These are phyloP conservation scores for Sporobolus alterniflorus DNA, from an alignment of 202 grass and related monocot species.

Conservation along the genomic window DNA sequence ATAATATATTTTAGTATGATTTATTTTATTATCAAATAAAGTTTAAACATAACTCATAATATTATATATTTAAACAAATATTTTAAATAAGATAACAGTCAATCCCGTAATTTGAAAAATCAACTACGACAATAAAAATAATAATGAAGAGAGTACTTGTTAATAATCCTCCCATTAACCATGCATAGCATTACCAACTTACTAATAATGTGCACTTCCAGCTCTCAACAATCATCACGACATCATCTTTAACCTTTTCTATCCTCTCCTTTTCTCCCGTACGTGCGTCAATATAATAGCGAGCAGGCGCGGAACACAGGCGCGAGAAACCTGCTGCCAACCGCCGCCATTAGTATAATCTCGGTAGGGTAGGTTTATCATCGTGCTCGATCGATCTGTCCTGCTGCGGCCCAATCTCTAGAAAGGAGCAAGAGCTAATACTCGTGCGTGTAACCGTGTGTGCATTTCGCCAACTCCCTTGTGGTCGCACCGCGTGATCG, in stretches of 20 bases:
- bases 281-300: constrained; percentile 1
- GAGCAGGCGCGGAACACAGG: constrained; percentile 39
- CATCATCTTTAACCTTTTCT: not conserved
- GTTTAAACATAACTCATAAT: no score
- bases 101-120: no score
- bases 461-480: constrained; percentile 34
- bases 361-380: constrained; percentile 46
- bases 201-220: not conserved
- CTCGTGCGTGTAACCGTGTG: not conserved
- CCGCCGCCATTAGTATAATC: constrained; percentile 37
- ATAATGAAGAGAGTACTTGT: no score
- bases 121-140: no score
- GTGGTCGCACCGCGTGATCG: not conserved
- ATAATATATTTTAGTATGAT: no score
- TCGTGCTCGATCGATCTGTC: constrained; percentile 31
- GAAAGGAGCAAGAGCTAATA: not conserved
- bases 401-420: not conserved
- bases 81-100: no score
- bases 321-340: constrained; percentile 35
- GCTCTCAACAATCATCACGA: constrained; percentile 5
- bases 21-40: no score
- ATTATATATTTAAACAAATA: no score
- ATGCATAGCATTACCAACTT: not conserved
- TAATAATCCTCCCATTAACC: not conserved
- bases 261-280: not conserved